These are phyloP conservation scores for Heterotrichella gracilis DNA, from an alignment of 352 stramenopile species.

Conservation along the genomic window DNA sequence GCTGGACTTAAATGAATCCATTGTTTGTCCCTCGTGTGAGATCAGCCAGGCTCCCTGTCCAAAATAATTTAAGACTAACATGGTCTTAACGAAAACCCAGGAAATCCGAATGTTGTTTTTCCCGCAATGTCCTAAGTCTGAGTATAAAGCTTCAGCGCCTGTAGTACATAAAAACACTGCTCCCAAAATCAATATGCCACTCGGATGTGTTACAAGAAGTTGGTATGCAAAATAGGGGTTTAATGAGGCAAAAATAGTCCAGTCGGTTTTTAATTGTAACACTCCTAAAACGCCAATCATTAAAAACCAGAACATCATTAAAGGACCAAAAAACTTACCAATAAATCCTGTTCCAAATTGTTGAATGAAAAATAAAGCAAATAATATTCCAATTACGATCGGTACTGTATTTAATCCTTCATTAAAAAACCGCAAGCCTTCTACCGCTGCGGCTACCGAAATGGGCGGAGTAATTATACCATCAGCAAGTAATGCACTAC, in stretches of 20 bases:
- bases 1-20: neutral
- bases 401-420: neutral
- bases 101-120: neutral
- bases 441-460: neutral
- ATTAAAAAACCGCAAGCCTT: neutral
- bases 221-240: neutral
- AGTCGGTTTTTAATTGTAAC: neutral
- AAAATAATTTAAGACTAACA: neutral
- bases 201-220: neutral
- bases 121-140: neutral
- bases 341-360: constrained; percentile 2
- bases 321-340: neutral
- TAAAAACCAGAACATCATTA: neutral
- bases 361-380: neutral
- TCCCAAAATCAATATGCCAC: neutral
- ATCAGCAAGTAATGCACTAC: neutral
- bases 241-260: neutral
- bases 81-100: neutral
- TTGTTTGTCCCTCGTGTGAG: neutral
- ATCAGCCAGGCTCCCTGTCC: neutral
- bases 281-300: neutral
- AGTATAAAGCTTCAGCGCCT: neutral
- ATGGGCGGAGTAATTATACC: neutral
- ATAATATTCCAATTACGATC: neutral
- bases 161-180: neutral